phyloP scores from a whole-genome alignment of 2,329 filamentous ascomycete genomes.

The Monilinia polystroma region DNA sequence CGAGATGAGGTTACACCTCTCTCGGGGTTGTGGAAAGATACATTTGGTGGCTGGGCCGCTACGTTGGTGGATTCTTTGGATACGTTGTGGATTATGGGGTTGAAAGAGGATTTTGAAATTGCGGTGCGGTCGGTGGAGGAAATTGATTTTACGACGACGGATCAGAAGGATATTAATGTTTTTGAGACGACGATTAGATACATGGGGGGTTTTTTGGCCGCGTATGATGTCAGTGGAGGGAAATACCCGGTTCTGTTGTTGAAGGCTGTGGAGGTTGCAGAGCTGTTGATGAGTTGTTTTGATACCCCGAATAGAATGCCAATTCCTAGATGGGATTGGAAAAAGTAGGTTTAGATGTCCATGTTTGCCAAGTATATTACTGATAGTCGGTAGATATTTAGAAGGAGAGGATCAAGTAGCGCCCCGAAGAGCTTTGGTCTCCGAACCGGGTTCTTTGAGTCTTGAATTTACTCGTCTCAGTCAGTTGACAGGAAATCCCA shows the following conservation, averaged over 20 bases:
- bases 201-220: slow-evolving; percentile 79
- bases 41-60: slow-evolving; percentile 90
- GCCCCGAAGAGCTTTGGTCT: slow-evolving; percentile 52
- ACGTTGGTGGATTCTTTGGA: slow-evolving; percentile 82
- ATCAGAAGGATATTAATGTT: slow-evolving; percentile 45
- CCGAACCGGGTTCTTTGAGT: slow-evolving; percentile 59
- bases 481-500: slow-evolving; percentile 59
- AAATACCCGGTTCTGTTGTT: slow-evolving; percentile 64
- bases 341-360: slow-evolving; percentile 49
- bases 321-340: slow-evolving; percentile 47
- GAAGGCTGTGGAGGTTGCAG: slow-evolving; percentile 69
- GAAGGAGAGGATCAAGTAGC: slow-evolving; percentile 60
- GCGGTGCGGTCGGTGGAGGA: slow-evolving; percentile 65
- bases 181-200: slow-evolving; percentile 95
- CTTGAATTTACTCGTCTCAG: slow-evolving; percentile 64
- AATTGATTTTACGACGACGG: slow-evolving; percentile 78
- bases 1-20: slow-evolving; percentile 84
- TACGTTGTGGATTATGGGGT: slow-evolving; percentile 82
- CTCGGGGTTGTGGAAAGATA: slow-evolving; percentile 65
- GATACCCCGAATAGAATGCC: slow-evolving; percentile 95
- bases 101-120: slow-evolving; percentile 76
- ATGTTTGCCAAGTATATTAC: slow-evolving; percentile 38
- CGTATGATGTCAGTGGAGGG: slow-evolving; percentile 80
- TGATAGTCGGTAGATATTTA: slow-evolving; percentile 42
- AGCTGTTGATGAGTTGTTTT: slow-evolving; percentile 69